Evolutionary conservation across 768 basidiomycete species (phyloP).

Genomic region (Neoboletus brunneissimus): DNA sequence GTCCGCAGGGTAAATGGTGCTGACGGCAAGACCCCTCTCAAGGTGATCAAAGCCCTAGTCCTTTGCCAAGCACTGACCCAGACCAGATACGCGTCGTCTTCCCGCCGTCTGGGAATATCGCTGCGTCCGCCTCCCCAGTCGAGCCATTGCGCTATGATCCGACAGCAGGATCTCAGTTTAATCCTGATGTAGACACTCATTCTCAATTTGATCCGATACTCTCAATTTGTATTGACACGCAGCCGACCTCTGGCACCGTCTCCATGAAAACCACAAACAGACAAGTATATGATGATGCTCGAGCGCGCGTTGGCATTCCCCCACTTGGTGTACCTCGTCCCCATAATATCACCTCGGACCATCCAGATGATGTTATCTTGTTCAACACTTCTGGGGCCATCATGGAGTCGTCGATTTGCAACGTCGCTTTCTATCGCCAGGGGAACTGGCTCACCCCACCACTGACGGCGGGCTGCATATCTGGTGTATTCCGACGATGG

Average conservation of each 20-base stretch:
- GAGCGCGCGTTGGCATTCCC: conserved; percentile 50
- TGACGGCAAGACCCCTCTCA: conserved; percentile 16
- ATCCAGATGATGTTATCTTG: conserved; percentile 58
- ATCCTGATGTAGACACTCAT: conserved; percentile 31
- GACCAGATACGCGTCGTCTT: conserved; percentile 54
- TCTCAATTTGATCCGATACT: conserved; percentile 36
- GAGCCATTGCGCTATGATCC: conserved; percentile 39
- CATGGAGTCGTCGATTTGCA: conserved; percentile 69
- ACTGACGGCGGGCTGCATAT: conserved; percentile 60
- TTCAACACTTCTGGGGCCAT: conserved; percentile 49
- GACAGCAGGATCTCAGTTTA: conserved; percentile 35
- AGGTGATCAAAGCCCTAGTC: conserved; percentile 12
- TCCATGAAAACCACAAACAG: conserved; percentile 71
- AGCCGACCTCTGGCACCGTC: conserved; percentile 49
- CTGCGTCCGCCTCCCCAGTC: conserved; percentile 34
- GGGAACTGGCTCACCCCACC: conserved; percentile 66
- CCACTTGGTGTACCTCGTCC: conserved; percentile 19
- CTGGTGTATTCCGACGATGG: conserved; percentile 68
- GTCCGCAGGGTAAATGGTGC: conserved; percentile 31
- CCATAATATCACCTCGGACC: conserved; percentile 1
- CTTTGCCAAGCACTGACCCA: not conserved
- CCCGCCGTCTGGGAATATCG: conserved; percentile 38
- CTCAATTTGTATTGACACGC: conserved; percentile 52
- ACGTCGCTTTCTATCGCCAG: conserved; percentile 62
- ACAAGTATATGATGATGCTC: conserved; percentile 57